Conservation (phyloP, 2,329 filamentous ascomycete genomes). For the Microsporum canis region DNA sequence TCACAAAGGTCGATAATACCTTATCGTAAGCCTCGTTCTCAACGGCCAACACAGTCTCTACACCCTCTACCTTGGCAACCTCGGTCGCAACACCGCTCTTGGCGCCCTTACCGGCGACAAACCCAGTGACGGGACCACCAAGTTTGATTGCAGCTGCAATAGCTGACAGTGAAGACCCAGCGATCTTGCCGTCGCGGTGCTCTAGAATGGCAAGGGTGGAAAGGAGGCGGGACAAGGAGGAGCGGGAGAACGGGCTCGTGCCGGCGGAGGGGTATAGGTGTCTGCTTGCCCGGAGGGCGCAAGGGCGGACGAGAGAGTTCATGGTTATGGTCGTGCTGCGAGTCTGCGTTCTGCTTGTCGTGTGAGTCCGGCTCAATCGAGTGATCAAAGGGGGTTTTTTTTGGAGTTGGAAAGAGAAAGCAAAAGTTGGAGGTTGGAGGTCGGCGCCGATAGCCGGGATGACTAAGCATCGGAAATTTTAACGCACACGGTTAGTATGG, state of each 20-base stretch:
- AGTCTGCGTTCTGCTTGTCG: not conserved
- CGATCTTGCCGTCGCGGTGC: constrained; percentile 81
- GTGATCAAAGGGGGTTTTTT: not conserved
- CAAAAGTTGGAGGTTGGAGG: not conserved
- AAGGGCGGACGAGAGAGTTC: constrained; percentile 25
- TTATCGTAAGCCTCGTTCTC: constrained; percentile 89
- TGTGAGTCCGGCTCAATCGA: not conserved
- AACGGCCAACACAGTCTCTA: constrained; percentile 83
- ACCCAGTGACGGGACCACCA: constrained; percentile 73
- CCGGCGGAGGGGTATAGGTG: constrained; percentile 34
- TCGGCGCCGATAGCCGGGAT: constrained; percentile 3
- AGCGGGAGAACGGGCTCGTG: constrained; percentile 27
- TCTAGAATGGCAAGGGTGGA: constrained; percentile 88
- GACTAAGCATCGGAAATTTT: not conserved
- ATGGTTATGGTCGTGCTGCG: constrained; percentile 4
- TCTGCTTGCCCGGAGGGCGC: constrained; percentile 33
- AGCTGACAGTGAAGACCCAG: constrained; percentile 67
- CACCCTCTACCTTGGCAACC: constrained; percentile 75
- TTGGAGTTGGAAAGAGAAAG: not conserved
- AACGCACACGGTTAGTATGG: not conserved
- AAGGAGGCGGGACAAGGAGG: constrained; percentile 56
- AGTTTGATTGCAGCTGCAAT: constrained; percentile 78
- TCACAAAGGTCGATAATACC: constrained; percentile 42
- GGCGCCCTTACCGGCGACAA: constrained; percentile 71
- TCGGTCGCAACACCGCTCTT: constrained; percentile 62